Base-by-base conservation (phyloP, 495 filamentous ascomycete species). In the Haplographium delicatum region DNA sequence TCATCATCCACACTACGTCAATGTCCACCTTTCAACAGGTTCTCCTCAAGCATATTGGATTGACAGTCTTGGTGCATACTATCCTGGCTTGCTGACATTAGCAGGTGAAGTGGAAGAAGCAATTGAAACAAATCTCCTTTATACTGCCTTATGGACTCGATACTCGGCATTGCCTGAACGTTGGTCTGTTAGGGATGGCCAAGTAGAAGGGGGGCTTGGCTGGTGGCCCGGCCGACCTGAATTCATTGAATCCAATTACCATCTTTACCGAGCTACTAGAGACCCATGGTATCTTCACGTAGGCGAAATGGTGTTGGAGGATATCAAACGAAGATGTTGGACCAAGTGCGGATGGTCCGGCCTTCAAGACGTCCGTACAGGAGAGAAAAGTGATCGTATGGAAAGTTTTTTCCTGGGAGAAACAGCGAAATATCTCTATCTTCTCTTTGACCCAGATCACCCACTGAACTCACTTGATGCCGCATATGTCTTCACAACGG, bases 361-460 rank as follows among this genome's bases (percentile, higher is more conserved):
- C 0, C 73, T 98, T n/a, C 86, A 95, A 58, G 88, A 97, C 67
- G 93, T 98, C 8, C 72, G 84, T 25, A 89, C 78, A 34, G 94
- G 91, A 0, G 87, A 96, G 65, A 82, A 85, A 62, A 91, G 78
- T 60, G 93, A 98, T 62, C 84, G 93, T 15, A 98, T 98, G 93
- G 93, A 98, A 70, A 97, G 93, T 66, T 98, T 98, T 72, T 97
- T 96, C 65, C 74, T 97, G 1, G 90, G 94, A 3, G 93, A 98
- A 67, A 98, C 93, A 0, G 82, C 87, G 46, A 96, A 96, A 66
- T 98, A 98, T 65, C 70, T 98, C 45, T 95, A 89, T 54, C 70
- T 98, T 31, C 78, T 97, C 1, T 97, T 91, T 65, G 86, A 93
- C 43, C 74, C 79, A 27, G 75, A 81, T 13, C 93, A 97, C 68